These are phyloP conservation scores for Globisporangium canariense DNA, from an alignment of 352 stramenopile genomes.

Conservation along the genomic window DNA sequence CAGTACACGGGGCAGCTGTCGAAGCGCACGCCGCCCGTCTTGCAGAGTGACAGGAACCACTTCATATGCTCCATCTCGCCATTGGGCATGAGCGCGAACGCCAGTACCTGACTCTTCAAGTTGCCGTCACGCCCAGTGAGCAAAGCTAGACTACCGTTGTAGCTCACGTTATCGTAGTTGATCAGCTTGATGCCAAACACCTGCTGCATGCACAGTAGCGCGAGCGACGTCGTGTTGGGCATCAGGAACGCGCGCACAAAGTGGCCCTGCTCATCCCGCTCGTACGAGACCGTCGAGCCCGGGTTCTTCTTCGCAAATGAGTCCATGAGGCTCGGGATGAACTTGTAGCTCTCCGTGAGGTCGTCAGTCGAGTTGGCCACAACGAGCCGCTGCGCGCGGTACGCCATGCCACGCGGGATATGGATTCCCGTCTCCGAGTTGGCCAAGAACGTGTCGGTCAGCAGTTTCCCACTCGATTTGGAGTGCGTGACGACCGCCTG, in stretches of 20 bases:
- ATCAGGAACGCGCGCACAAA: conserved; percentile 78
- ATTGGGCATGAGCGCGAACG: conserved; percentile 65
- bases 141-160: conserved; percentile 54
- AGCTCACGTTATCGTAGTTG: conserved; percentile 65
- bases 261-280: conserved; percentile 53
- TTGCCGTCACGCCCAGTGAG: conserved; percentile 67
- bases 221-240: conserved; percentile 51
- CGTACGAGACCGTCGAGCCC: conserved; percentile 55
- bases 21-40: conserved; percentile 50
- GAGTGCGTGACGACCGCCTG: conserved; percentile 78
- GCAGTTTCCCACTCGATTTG: conserved; percentile 68
- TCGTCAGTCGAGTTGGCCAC: conserved; percentile 74
- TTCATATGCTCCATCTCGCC: conserved; percentile 71
- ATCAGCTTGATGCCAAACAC: conserved; percentile 74
- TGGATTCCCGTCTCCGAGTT: conserved; percentile 70
- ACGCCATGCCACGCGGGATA: conserved; percentile 79
- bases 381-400: conserved; percentile 69
- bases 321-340: conserved; percentile 68
- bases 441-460: conserved; percentile 77
- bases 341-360: conserved; percentile 83
- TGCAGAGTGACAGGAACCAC: conserved; percentile 65
- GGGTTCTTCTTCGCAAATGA: conserved; percentile 76
- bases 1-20: conserved; percentile 60
- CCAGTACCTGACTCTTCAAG: conserved; percentile 59
- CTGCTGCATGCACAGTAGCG: conserved; percentile 58